phyloP scores from a whole-genome alignment of 306 rosid genomes.

The Prunus kanzakura region DNA sequence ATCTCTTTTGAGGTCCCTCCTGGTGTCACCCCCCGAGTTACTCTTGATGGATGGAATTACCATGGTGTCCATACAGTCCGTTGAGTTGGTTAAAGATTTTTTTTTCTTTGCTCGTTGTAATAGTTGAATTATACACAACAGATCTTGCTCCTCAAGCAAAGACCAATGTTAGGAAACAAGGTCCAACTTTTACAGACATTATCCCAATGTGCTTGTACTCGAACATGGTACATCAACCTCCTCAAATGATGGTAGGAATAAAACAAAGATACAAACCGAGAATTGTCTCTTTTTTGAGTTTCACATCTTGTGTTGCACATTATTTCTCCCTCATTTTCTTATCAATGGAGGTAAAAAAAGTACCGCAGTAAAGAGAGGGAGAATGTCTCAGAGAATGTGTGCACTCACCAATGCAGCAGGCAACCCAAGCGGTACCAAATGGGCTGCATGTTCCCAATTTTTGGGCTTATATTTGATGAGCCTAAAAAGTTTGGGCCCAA shows the following conservation, averaged over 20 bases:
- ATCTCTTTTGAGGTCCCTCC: slow-evolving; percentile 66
- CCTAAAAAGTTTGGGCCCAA: background rate
- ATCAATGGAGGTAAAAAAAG: no score
- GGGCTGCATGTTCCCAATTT: background rate
- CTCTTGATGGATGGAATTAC: slow-evolving; percentile 72
- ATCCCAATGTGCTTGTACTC: background rate
- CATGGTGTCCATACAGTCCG: slow-evolving; percentile 31
- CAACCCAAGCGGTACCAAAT: no score
- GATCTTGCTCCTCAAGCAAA: background rate
- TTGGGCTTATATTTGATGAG: background rate
- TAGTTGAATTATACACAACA: background rate
- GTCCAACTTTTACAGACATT: background rate
- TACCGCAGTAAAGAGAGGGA: no score
- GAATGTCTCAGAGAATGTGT: no score
- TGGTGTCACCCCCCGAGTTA: slow-evolving; percentile 66
- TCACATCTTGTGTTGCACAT: no score
- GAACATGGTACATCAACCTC: background rate
- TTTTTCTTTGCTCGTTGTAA: background rate
- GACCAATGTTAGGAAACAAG: background rate
- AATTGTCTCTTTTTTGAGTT: background rate
- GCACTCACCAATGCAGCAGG: no score
- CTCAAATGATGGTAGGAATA: background rate
- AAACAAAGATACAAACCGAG: background rate
- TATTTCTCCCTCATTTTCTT: no score
- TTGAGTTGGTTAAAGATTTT: slow-evolving; percentile 12